A percentile compares a stretch with the other conserved stretches of the same genome.
These are phyloP conservation scores for Cryptococcus hybrid DNA, from an alignment of 1,284 basidiomycete species.

Conservation along the genomic window DNA sequence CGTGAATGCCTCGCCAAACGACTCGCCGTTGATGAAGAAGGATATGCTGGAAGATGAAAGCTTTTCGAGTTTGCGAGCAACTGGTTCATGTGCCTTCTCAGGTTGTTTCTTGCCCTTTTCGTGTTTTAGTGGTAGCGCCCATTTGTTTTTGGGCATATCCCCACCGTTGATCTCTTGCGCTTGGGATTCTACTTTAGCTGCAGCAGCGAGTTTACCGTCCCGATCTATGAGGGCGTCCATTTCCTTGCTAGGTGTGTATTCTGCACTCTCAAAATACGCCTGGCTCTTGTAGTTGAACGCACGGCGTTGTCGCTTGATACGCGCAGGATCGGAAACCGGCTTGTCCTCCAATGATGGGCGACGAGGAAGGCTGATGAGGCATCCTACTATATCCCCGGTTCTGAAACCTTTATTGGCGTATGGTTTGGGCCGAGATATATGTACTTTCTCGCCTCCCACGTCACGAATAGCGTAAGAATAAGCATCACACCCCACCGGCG, in stretches of 20 bases:
- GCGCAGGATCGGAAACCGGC: slow-evolving; percentile 60
- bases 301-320: slow-evolving; percentile 78
- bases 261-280: slow-evolving; percentile 91
- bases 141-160: slow-evolving; percentile 14
- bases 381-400: slow-evolving; percentile 86
- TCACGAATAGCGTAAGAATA: slow-evolving; percentile 92
- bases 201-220: slow-evolving; percentile 48
- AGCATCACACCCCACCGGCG: slow-evolving; percentile 87
- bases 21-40: slow-evolving; percentile 91
- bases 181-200: slow-evolving; percentile 20
- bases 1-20: slow-evolving; percentile 79
- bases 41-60: slow-evolving; percentile 72
- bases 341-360: slow-evolving; percentile 46
- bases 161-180: slow-evolving; percentile 30
- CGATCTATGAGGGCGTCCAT: slow-evolving; percentile 82
- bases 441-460: slow-evolving; percentile 86
- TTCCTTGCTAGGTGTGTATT: slow-evolving; percentile 89
- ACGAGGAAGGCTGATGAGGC: slow-evolving; percentile 64
- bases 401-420: slow-evolving; percentile 69
- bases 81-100: neutral
- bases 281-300: slow-evolving; percentile 95
- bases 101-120: slow-evolving; percentile 34
- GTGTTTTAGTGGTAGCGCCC: slow-evolving; percentile 47
- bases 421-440: slow-evolving; percentile 71
- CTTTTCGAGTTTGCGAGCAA: slow-evolving; percentile 57